Percentiles rank a stretch among this genome's conserved stretches.
phyloP scores from a whole-genome alignment of 192 early-diverging fungal genomes.

The Coemansia furcata region DNA sequence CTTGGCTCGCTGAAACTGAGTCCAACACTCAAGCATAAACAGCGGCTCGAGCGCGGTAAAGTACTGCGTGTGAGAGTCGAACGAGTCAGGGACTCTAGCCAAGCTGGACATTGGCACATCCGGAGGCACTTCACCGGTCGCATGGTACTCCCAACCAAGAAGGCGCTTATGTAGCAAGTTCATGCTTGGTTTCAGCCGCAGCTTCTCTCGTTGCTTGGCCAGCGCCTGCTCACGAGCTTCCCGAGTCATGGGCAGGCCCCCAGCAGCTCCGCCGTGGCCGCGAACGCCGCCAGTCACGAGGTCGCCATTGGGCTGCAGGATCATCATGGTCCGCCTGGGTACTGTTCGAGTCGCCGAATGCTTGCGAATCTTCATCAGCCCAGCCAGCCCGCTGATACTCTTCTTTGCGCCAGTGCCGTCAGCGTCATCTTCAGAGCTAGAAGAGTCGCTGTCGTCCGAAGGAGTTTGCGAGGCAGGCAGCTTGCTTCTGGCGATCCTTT shows the following conservation, averaged over 20 bases:
- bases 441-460: conserved; percentile 17
- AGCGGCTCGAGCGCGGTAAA: conserved; percentile 72
- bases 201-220: conserved; percentile 45
- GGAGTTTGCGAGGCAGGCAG: conserved; percentile 6
- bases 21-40: conserved; percentile 81
- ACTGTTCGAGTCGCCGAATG: background rate
- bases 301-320: conserved; percentile 11
- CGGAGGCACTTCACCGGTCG: conserved; percentile 58
- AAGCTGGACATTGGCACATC: conserved; percentile 24
- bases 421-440: conserved; percentile 28
- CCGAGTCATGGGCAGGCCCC: conserved; percentile 3
- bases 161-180: conserved; percentile 57
- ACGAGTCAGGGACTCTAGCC: conserved; percentile 58
- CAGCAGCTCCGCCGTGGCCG: background rate
- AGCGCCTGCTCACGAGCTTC: conserved; percentile 28
- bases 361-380: conserved; percentile 22
- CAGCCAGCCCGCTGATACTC: conserved; percentile 19
- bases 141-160: conserved; percentile 60
- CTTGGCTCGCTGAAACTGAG: conserved; percentile 69
- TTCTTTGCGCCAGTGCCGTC: conserved; percentile 1
- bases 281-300: background rate
- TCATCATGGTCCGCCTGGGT: conserved; percentile 15
- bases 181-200: conserved; percentile 56
- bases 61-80: conserved; percentile 62
- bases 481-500: background rate